These are phyloP conservation scores for Sclerospora graminicola DNA, from an alignment of 352 stramenopile genomes.

Conservation along the genomic window DNA sequence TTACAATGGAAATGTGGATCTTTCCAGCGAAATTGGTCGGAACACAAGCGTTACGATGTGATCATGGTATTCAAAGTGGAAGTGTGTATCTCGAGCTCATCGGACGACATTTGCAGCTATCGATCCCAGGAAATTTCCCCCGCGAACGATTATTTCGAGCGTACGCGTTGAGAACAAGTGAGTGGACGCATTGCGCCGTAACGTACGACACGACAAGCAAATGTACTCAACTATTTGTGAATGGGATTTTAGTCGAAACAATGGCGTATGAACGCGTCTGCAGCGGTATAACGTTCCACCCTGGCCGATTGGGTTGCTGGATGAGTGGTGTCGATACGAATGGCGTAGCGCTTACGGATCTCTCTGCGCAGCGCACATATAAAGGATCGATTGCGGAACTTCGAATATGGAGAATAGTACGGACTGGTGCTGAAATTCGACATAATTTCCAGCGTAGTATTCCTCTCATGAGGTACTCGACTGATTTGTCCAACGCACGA, in stretches of 20 bases:
- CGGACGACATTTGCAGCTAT: conserved; percentile 49
- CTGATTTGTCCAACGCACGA: conserved; percentile 6
- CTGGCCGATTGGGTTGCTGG: conserved; percentile 63
- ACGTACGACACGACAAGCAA: conserved; percentile 28
- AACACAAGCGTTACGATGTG: conserved; percentile 56
- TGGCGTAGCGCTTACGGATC: conserved; percentile 18
- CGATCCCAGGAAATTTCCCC: conserved; percentile 61
- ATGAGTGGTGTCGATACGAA: conserved; percentile 39
- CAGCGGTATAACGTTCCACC: conserved; percentile 35
- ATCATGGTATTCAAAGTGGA: conserved; percentile 59
- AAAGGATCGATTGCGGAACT: conserved; percentile 69
- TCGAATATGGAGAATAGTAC: conserved; percentile 49
- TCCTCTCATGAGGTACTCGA: conserved; percentile 21
- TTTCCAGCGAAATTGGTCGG: conserved; percentile 49
- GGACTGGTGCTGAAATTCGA: conserved; percentile 32
- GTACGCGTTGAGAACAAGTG: conserved; percentile 39
- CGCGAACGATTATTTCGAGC: conserved; percentile 57
- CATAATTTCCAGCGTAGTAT: conserved; percentile 58
- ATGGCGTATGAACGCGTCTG: conserved; percentile 35
- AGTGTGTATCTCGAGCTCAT: conserved; percentile 72
- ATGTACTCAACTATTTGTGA: conserved; percentile 38
- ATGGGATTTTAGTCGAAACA: conserved; percentile 29
- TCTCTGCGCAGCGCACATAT: conserved; percentile 43
- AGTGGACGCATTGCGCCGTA: conserved; percentile 64
- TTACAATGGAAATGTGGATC: conserved; percentile 78